Evolutionary conservation across 2,329 filamentous ascomycete genomes (phyloP), one percentile per base, ranked within the genome.

Genomic region (Venturia pyrina): DNA sequence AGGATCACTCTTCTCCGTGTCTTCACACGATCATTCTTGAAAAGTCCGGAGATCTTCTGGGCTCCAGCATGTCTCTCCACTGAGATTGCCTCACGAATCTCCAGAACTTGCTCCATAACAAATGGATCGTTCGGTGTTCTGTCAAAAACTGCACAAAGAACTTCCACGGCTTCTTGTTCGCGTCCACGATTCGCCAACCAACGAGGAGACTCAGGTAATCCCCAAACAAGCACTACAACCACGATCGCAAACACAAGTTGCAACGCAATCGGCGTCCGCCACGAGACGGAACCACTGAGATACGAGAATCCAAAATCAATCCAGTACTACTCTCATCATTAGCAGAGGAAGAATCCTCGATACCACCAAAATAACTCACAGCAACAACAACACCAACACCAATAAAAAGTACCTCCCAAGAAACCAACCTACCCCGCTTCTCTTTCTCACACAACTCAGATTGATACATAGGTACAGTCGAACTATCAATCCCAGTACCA

Each of bases 1-100:
- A 84, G 74, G 1, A 82, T 68, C 19, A 83, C 78, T 1, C 80
- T 73, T 40, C 76, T 69, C 0, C 80, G 73, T 4, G 77, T 82
- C 69, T 77, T 74, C 13, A 79, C 71, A 57, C 75, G 75, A 67
- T 79, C 81, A 10, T 73, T 73, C 69, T 77, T 77, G 66, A 83
- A 74, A 1, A 82, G 71, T 53, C 78, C 69, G 15, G 74, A 70
- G 75, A 75, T 78, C 65, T 75, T 68, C 72, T 40, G 72, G 44
- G 74, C 70, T 43, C 76, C 73, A 59, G 66, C 53, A 1, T 62
- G 71, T 66, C 21, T 68, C 0, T 78, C 78, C 3, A 82, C 72
- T 6, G 80, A 78, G 28, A 50, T 50, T n/a, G 46, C 46, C 41
- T 71, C 67, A 6, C 46, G 46, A 19, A 50, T 50, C 11, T 50